Evolutionary conservation across 805 yeast species (phyloP), one percentile per base, ranked within the genome.

Genomic region (Lachancea fermentati): DNA sequence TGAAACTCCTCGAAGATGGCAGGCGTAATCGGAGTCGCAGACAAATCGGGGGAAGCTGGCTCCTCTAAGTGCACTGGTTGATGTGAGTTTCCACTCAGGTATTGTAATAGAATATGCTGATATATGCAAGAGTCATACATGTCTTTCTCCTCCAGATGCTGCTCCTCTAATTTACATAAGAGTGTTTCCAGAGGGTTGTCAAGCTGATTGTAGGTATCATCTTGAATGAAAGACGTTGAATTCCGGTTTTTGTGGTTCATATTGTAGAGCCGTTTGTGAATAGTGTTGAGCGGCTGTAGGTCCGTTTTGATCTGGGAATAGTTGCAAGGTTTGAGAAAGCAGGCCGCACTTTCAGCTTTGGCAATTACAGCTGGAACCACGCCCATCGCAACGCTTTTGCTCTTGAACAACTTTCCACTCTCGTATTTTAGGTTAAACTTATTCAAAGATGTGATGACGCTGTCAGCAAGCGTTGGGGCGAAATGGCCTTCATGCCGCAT

Each of bases 391-490:
- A 49, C 39, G 11, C 44, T 38, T 16, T 42, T 48, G 35, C 39
- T 53, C 36, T 42, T 47, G 42, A 58, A 54, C n/a, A 58, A 28
- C 35, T 50, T 55, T 14, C 61, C 60, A 15, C 48, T 34, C 26
- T 47, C 39, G 22, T 42, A 47, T 15, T 45, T 33, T 3, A 59
- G 38, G n/a, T 54, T 40, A 32, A 50, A 59, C 34, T 57, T 58
- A 14, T 44, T 35, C 18, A 57, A 24, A 6, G 55, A 51, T 12
- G 32, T 35, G 11, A 49, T 38, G 18, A 52, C 43, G 4, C 46
- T 46, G n/a, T 51, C 53, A 11, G 52, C 48, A 6, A 47, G 39
- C 11, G 51, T 47, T 5, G 53, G 53, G 4, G 50, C 43, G 8
- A 25, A n/a, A 16, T 38, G 30, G 16, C 48, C 48, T 28, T 47